These are phyloP conservation scores for Kuraishia borneana DNA, from an alignment of 805 yeast genomes.

Conservation along the genomic window DNA sequence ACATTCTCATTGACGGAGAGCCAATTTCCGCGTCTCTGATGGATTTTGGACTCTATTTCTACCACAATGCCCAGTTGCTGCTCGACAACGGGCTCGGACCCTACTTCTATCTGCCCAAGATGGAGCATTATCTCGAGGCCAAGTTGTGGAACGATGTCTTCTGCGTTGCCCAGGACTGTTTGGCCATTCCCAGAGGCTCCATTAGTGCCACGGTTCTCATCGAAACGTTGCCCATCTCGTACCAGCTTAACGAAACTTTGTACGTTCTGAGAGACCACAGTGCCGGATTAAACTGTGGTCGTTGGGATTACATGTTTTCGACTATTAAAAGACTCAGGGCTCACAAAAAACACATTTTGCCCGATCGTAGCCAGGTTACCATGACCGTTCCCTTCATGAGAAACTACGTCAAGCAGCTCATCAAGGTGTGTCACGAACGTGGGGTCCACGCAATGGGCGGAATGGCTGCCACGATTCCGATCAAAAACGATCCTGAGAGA, in stretches of 20 bases:
- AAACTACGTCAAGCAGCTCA: conserved; percentile 62
- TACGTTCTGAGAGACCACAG: conserved; percentile 69
- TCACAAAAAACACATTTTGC: conserved; percentile 53
- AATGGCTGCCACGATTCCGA: conserved; percentile 83
- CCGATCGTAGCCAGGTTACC: conserved; percentile 72
- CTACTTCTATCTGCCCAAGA: conserved; percentile 73
- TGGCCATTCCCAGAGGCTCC: conserved; percentile 63
- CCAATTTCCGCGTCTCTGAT: conserved; percentile 69
- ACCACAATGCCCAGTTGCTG: conserved; percentile 57
- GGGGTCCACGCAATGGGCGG: conserved; percentile 87
- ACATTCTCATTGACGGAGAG: conserved; percentile 59
- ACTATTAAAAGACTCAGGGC: conserved; percentile 69
- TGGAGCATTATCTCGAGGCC: conserved; percentile 82
- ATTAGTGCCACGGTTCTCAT: conserved; percentile 73
- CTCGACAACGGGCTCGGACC: conserved; percentile 65
- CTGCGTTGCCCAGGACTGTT: conserved; percentile 62
- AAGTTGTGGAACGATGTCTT: conserved; percentile 76
- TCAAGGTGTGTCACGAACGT: conserved; percentile 64
- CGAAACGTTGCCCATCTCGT: conserved; percentile 78
- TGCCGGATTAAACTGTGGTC: conserved; percentile 76
- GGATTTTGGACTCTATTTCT: conserved; percentile 73
- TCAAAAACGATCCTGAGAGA: conserved; percentile 54
- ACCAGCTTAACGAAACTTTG: conserved; percentile 78
- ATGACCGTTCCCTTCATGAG: conserved; percentile 79
- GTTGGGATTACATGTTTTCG: conserved; percentile 84